A percentile compares a stretch with the other conserved stretches of the same genome.
Evolutionary conservation across 2,329 filamentous ascomycete species (phyloP).

Genomic region (Cladosporium austrohemisphaericum): DNA sequence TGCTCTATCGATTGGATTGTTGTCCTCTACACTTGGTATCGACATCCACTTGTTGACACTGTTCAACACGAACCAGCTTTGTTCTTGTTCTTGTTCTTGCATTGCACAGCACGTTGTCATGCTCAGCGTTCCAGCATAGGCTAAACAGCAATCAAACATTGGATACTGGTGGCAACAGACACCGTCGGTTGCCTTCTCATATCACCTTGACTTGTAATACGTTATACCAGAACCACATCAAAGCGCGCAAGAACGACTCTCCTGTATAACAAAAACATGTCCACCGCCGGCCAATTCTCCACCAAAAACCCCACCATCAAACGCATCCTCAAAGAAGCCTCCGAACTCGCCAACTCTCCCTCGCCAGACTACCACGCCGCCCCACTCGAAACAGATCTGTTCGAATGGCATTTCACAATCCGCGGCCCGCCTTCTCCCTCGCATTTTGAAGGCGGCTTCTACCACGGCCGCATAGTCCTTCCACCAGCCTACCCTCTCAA

Average conservation of each 20-base stretch:
- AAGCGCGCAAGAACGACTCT: background rate
- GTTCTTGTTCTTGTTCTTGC: no score
- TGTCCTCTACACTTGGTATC: background rate
- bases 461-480: conserved; percentile 91
- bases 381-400: conserved; percentile 84
- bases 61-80: no score
- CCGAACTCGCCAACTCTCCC: conserved; percentile 75
- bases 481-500: conserved; percentile 86
- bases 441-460: conserved; percentile 75
- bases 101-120: no score
- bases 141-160: no score
- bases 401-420: conserved; percentile 99
- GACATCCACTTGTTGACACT: no score
- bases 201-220: background rate
- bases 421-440: conserved; percentile 76
- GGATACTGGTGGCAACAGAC: no score
- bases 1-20: conserved; percentile 3
- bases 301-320: conserved; percentile 79
- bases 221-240: background rate
- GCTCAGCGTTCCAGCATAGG: no score
- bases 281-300: conserved; percentile 47
- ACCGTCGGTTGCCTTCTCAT: no score
- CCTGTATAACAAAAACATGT: background rate
- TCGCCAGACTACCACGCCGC: conserved; percentile 81
- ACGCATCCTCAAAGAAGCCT: conserved; percentile 86